Evolutionary conservation across 2,329 filamentous ascomycete species (phyloP), one percentile per base, ranked within the genome.

Genomic region (Rosellinia necatrix): DNA sequence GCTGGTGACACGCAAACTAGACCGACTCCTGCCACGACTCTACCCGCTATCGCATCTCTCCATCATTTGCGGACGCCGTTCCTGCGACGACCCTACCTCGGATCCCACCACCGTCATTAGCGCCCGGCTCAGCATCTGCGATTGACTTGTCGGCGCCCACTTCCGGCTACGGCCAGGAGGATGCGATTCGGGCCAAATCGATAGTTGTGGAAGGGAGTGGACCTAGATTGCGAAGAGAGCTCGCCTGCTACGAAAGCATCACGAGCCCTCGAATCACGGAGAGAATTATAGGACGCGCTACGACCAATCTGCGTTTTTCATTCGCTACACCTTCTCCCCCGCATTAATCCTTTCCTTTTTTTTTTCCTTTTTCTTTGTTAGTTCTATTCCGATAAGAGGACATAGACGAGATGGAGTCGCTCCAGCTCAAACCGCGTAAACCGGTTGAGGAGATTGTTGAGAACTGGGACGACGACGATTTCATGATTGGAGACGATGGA

Each of bases 381-480:
- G 24, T 9, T 38, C 34, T n/a, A 24, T 30, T 17, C 15, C 42
- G 32, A 12, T 22, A 50, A 22, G 24, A 43, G 38, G 6, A 53
- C 32, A 25, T 49, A 37, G 68, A 67, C 66, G 72, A 65, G 58
- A 86, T 88, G 80, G 83, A 83, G 47, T 73, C 80, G 38, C 68
- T 83, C 67, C 78, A 77, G 64, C 72, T 83, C 35, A 83, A 83
- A 70, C 74, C 76, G 37, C 75, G 80, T 51, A 76, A 76, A 59
- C 77, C 83, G 43, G 80, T 83, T 65, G 80, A 82, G 70, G 82
- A 84, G 56, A 75, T 78, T 15, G 81, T 92, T 62, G 90, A 93
- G 73, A 87, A 84, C 72, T 94, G 89, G 84, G 89, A 92, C 68
- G 86, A 92, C 69, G 88, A 89, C 65, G 86, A 89, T 72, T 87